Conservation (phyloP, 805 yeast species). For the fission yeast (Schizosaccharomyces pombe) region DNA sequence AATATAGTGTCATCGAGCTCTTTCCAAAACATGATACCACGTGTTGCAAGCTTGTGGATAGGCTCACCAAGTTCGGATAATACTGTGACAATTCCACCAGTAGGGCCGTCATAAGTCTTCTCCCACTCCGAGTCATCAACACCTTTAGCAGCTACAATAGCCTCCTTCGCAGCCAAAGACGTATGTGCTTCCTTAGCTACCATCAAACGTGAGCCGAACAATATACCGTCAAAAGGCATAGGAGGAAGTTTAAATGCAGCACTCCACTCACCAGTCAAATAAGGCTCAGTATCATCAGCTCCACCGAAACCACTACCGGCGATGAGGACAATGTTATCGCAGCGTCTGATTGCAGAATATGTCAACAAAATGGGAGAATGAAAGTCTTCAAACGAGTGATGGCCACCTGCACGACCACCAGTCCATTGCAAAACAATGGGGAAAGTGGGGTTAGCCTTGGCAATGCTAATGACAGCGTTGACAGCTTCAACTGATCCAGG, state of each 20-base stretch:
- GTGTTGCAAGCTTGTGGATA: constrained; percentile 91
- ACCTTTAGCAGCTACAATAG: constrained; percentile 79
- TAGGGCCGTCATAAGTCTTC: constrained; percentile 72
- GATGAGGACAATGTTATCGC: constrained; percentile 64
- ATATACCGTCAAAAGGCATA: constrained; percentile 96
- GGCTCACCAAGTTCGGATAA: constrained; percentile 99
- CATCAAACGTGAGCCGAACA: constrained; percentile 93
- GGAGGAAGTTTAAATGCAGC: constrained; percentile 67
- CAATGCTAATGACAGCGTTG: constrained; percentile 64
- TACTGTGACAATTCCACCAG: constrained; percentile 93
- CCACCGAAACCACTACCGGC: constrained; percentile 99
- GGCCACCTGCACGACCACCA: constrained; percentile 99
- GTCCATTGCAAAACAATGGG: constrained; percentile 98
- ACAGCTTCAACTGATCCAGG: constrained; percentile 95
- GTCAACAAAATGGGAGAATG: constrained; percentile 91
- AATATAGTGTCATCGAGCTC: constrained; percentile 89
- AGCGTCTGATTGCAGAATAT: constrained; percentile 84
- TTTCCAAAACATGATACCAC: constrained; percentile 91
- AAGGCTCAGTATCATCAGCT: constrained; percentile 88
- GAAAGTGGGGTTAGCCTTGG: constrained; percentile 86
- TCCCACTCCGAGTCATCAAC: constrained; percentile 81
- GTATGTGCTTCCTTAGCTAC: constrained; percentile 90
- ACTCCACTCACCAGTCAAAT: constrained; percentile 96
- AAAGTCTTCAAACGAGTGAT: constrained; percentile 97
- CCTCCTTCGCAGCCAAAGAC: constrained; percentile 77